These are phyloP conservation scores for Pichia insulana DNA, from an alignment of 805 yeast genomes.

Conservation along the genomic window DNA sequence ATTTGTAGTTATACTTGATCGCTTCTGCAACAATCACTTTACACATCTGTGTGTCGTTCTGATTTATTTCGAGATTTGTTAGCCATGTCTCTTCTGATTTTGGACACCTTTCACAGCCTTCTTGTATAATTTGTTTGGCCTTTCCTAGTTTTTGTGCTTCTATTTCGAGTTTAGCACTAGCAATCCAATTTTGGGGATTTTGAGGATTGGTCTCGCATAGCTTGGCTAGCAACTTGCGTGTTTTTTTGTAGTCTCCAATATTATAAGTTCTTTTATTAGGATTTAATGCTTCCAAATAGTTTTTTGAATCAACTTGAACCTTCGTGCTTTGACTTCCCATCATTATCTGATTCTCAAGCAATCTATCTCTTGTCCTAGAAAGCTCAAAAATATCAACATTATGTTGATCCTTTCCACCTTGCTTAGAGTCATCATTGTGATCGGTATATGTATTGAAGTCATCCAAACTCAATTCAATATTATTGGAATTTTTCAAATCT, in stretches of 20 bases:
- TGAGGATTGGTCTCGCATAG: constrained; percentile 64
- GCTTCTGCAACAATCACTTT: constrained; percentile 60
- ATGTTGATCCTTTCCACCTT: too few species aligned
- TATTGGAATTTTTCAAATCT: constrained; percentile 27
- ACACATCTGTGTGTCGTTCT: constrained; percentile 34
- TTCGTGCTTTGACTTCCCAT: not conserved
- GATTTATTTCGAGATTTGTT: constrained; percentile 61
- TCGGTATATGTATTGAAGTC: constrained; percentile 28
- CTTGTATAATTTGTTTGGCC: constrained; percentile 56
- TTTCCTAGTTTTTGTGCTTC: constrained; percentile 42
- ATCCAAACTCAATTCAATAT: constrained; percentile 24
- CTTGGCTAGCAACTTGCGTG: constrained; percentile 54
- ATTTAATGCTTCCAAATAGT: constrained; percentile 35
- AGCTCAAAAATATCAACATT: constrained; percentile 35
- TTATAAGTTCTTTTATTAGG: constrained; percentile 21
- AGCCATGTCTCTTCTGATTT: constrained; percentile 72
- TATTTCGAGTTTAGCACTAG: constrained; percentile 73
- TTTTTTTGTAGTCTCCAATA: constrained; percentile 50
- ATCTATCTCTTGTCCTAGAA: constrained; percentile 16
- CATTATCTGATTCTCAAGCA: constrained; percentile 3
- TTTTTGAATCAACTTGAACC: constrained; percentile 27
- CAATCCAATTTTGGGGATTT: constrained; percentile 77
- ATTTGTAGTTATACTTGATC: constrained; percentile 43
- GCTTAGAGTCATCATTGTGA: constrained; percentile 41
- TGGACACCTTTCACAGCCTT: constrained; percentile 69